Percentiles rank a stretch among this genome's conserved stretches.
These are phyloP conservation scores for Cryptococcus sp. DNA, from an alignment of 1,284 basidiomycete genomes.

Conservation along the genomic window DNA sequence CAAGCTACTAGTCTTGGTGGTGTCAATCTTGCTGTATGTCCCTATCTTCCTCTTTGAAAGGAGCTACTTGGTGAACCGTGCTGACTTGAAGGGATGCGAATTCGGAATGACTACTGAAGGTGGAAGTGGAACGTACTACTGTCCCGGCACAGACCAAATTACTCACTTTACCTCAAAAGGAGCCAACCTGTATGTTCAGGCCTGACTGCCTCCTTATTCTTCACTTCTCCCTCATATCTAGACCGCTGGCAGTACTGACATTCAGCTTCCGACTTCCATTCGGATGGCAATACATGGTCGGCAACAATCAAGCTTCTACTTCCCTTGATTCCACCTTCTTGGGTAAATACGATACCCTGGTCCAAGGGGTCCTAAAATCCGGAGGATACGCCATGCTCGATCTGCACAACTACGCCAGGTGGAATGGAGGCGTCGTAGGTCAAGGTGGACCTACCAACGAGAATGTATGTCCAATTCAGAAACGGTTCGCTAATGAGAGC, in stretches of 20 bases:
- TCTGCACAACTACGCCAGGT: slow-evolving; percentile 47
- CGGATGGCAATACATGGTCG: slow-evolving; percentile 58
- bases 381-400: slow-evolving; percentile 57
- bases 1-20: slow-evolving; percentile 24
- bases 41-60: not conserved
- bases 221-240: not conserved
- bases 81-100: slow-evolving; percentile 29
- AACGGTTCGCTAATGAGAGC: slow-evolving; percentile 22
- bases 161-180: slow-evolving; percentile 52
- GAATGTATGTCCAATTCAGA: slow-evolving; percentile 13
- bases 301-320: slow-evolving; percentile 10
- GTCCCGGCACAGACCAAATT: slow-evolving; percentile 56
- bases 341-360: slow-evolving; percentile 47
- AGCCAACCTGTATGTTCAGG: slow-evolving; percentile 27
- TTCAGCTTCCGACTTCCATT: slow-evolving; percentile 50
- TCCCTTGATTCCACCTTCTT: slow-evolving; percentile 53
- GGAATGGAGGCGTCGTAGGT: slow-evolving; percentile 50
- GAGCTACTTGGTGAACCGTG: not conserved
- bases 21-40: slow-evolving; percentile 36
- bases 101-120: slow-evolving; percentile 33
- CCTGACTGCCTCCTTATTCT: not conserved
- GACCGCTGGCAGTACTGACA: not conserved
- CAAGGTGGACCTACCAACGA: slow-evolving; percentile 58
- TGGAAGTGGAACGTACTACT: slow-evolving; percentile 25
- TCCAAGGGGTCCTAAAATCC: slow-evolving; percentile 53